Base-by-base conservation (phyloP, 2,329 filamentous ascomycete species). In the Colletotrichum magnum region DNA sequence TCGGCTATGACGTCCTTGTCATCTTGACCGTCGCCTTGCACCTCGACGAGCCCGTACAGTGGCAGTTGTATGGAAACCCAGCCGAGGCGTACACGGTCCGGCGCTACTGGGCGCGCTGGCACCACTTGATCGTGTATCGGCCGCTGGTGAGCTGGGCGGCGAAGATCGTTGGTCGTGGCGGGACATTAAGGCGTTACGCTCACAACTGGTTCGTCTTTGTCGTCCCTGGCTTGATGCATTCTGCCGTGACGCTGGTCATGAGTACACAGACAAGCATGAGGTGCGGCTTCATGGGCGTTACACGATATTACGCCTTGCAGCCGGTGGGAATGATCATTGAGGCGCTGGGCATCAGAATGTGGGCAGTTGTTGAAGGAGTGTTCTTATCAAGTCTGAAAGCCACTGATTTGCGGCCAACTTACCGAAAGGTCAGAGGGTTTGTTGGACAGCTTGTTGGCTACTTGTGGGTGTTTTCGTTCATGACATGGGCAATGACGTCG, bases 1-100 rank as follows among this genome's bases (percentile, higher is more conserved):
- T 51, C 21, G 48, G 48, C 48, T 51, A 51, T 15, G 48, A 51
- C 21, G 21, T 51, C 13, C 48, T 51, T n/a, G 48, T 51, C 48
- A 51, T 51, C 12, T 26, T 51, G n/a, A 18, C n/a, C 21, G 48
- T 51, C 21, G 48, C 48, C 3, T 13, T 51, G 5, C 48, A 18
- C 12, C 48, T 51, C n/a, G 48, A 51, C 48, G 48, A 51, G 21
- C 48, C 48, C n/a, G 21, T 51, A 1, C 48, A 51, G 12, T 51
- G 48, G 48, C 16, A 28, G 12, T 28, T 51, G 48, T 51, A 51
- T n/a, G 48, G 48, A 21, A 51, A 51, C 21, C n/a, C 21, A 6
- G 1, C 6, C 5, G 48, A 51, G 48, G 48, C 48, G 12, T 51
- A 21, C 21, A 51, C 48, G 7, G 48, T 51, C 6, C n/a, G 48